Evolutionary conservation across 1,284 basidiomycete species (phyloP).

Genomic region (Malassezia brasiliensis): DNA sequence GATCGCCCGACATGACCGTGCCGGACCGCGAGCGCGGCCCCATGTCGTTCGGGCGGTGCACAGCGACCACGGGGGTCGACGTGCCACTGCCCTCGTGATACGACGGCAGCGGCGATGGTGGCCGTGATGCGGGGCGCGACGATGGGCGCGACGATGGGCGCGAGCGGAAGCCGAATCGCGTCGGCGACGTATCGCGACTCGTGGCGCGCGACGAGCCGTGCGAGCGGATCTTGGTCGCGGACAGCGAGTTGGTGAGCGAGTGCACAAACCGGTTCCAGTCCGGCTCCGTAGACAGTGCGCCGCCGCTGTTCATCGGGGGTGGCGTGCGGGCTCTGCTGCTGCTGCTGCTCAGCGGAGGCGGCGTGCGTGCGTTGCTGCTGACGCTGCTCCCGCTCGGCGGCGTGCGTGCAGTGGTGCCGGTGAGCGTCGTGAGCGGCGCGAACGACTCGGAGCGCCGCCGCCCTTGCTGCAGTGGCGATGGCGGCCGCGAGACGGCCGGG

Average conservation of each 20-base stretch:
- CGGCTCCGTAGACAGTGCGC: not conserved
- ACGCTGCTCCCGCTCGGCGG: too few species aligned
- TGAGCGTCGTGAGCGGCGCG: conserved; percentile 10
- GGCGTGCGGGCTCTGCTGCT: conserved; percentile 7
- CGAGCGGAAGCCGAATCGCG: conserved; percentile 25
- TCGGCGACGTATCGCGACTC: conserved; percentile 31
- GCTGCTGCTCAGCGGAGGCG: conserved; percentile 20
- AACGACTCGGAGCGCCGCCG: not conserved
- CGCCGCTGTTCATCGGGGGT: conserved; percentile 21
- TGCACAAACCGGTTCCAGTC: conserved; percentile 21
- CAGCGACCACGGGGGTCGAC: conserved; percentile 5
- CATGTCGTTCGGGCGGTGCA: conserved; percentile 10
- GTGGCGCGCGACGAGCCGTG: conserved; percentile 19
- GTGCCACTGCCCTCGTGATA: not conserved
- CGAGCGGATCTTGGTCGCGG: conserved; percentile 10
- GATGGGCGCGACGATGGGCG: not conserved
- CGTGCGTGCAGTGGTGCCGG: not conserved
- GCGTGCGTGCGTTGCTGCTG: not conserved
- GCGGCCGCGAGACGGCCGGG: conserved; percentile 29
- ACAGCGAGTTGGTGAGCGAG: conserved; percentile 24
- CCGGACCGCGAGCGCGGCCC: not conserved
- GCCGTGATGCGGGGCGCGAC: not conserved
- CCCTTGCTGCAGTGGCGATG: conserved; percentile 19
- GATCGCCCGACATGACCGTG: conserved; percentile 1
- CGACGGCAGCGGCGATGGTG: not conserved